Base-by-base conservation (phyloP, 805 yeast genomes). In the Zygosaccharomyces pseudorouxii region DNA sequence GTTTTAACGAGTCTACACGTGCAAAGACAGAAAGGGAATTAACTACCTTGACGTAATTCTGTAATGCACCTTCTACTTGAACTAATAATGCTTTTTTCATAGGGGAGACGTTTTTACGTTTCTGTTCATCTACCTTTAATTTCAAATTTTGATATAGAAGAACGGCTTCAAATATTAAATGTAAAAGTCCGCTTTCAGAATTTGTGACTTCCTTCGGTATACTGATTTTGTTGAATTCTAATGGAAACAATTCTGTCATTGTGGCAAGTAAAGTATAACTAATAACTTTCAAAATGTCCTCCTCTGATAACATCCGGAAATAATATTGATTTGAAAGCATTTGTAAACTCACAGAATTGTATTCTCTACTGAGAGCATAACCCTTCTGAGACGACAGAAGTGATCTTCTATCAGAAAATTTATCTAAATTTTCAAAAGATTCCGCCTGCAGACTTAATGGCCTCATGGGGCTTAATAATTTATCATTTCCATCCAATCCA, bases 81-180 rank as follows among this genome's bases (percentile, higher is more conserved):
- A 82, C 71, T 5, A 76, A 51, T 38, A 84, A 78, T 1, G 95
- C 85, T 33, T 79, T 80, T 51, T 78, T 79, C 12, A 84, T 73
- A 7, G 86, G 82, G 3, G 84, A 77, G 20, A 62, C 52, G 18
- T 60, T 55, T 4, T 55, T 57, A 14, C 67, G 55, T 38, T 57
- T 43, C 19, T 56, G 42, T 29, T 29, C 44, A 33, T 67, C 69
- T 10, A 75, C 53, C 18, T 59, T 56, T 12, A 45, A 48, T 4
- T 62, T 64, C 30, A 88, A 64, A 38, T 70, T 63, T 45, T 75
- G 74, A 65, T 78, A 87, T 2, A 89, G 67, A 29, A 89, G 65
- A 0, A 87, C 92, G 1, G 89, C 84, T 63, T 89, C 97, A 36
- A 84, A 69, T 1, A 86, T 67, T 23, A 73, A 63, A 48, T 75